Evolutionary conservation across 352 stramenopile species (phyloP).

Genomic region (Phytopythium kandeliae): DNA sequence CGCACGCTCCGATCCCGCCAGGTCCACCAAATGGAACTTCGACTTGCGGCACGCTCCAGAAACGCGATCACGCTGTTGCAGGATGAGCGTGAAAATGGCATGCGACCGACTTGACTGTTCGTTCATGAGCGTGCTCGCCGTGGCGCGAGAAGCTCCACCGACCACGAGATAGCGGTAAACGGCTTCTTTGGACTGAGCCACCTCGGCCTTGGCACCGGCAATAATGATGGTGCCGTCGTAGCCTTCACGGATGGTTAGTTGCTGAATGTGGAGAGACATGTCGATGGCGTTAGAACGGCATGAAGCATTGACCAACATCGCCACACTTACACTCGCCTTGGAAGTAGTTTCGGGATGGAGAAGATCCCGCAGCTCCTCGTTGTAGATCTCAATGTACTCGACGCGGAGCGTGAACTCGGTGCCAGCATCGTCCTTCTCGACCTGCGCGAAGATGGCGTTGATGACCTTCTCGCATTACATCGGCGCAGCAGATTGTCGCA

Average conservation of each 20-base stretch:
- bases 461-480: slow-evolving; percentile 28
- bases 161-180: slow-evolving; percentile 81
- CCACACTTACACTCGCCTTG: too few relatives aligned
- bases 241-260: slow-evolving; percentile 77
- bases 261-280: too few relatives aligned
- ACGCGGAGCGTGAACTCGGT: slow-evolving; percentile 87
- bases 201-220: slow-evolving; percentile 78
- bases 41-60: slow-evolving; percentile 48
- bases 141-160: slow-evolving; percentile 70
- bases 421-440: slow-evolving; percentile 31
- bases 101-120: slow-evolving; percentile 87
- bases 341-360: slow-evolving; percentile 79
- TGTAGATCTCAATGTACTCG: slow-evolving; percentile 98
- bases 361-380: slow-evolving; percentile 96
- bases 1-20: slow-evolving; percentile 92
- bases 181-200: slow-evolving; percentile 65
- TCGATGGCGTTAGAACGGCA: too few relatives aligned
- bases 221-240: slow-evolving; percentile 75
- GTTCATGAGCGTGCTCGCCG: slow-evolving; percentile 89
- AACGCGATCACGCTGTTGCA: slow-evolving; percentile 59
- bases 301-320: too few relatives aligned
- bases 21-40: slow-evolving; percentile 95
- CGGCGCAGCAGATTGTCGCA: not conserved
- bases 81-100: slow-evolving; percentile 86
- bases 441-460: slow-evolving; percentile 64